Evolutionary conservation across 805 yeast genomes (phyloP), one percentile per base, ranked within the genome.

Genomic region (Wickerhamiella domercqiae): DNA sequence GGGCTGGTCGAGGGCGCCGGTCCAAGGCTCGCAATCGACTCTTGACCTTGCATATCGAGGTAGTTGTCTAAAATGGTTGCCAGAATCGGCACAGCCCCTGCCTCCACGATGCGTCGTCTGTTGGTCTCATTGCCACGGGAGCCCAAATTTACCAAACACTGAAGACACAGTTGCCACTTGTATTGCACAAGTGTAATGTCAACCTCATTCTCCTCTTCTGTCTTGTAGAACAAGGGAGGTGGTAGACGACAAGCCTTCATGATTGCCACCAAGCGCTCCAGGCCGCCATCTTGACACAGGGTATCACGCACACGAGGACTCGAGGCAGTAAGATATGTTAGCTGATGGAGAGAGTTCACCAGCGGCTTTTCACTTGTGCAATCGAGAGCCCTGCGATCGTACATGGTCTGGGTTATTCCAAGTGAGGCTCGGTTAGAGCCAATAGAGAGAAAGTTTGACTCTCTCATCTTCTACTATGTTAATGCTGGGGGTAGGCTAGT

Each of bases 81-180:
- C 30, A 87, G 70, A 3, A 87, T 73, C 1, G 96, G 95, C 29
- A 90, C 69, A 43, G 84, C 75, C 3, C 96, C 97, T 1, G 96
- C 93, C 44, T 79, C 75, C 7, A 84, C 95, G 5, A 90, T 80
- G 49, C 84, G 74, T 47, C 77, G 75, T 36, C 98, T 66, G 35
- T 86, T 81, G 37, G 65, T 62, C 56, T 86, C 96, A 1, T 93
- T 75, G 18, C 98, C 98, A 47, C 96, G 68, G 1, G 96, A 84
- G 11, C 96, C 95, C 15, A 87, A 74, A 39, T 83, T 67, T 1
- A 87, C 93, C 39, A 87, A 62, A 54, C 96, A 86, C 61, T 87
- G 98, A 52, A 90, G 75, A 0, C 96, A 81, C 38, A 87, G 62
- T 4, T 94, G 81, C 98, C 98, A 87, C 61, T 87, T 87, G 95